Conservation (phyloP, 169 alveolate species). For the Babesia bigemina region DNA sequence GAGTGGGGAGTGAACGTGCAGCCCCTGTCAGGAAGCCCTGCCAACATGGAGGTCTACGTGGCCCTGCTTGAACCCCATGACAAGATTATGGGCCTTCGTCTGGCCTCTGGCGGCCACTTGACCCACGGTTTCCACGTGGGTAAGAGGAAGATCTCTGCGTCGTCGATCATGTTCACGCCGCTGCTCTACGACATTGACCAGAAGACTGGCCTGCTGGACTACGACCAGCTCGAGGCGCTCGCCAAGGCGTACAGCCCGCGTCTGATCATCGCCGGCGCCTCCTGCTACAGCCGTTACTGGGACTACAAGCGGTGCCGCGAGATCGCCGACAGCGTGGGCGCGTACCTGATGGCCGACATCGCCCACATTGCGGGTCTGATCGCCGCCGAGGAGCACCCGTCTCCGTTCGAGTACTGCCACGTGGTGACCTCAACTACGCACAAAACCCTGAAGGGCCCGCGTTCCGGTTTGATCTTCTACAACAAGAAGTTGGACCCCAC, state of each 20-base stretch:
- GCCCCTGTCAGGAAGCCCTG: slow-evolving; percentile 96
- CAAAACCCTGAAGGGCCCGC: slow-evolving; percentile 95
- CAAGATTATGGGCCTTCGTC: slow-evolving; percentile 95
- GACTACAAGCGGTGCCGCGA: slow-evolving; percentile 87
- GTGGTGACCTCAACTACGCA: slow-evolving; percentile 98
- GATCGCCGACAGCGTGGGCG: slow-evolving; percentile 94
- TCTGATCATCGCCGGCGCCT: slow-evolving; percentile 77
- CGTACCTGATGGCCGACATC: slow-evolving; percentile 95
- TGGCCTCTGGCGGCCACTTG: slow-evolving; percentile 96
- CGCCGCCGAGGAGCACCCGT: slow-evolving; percentile 89
- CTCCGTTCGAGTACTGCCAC: slow-evolving; percentile 91
- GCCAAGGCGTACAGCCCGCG: slow-evolving; percentile 84
- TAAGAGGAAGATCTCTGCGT: slow-evolving; percentile 90
- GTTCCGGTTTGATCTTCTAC: slow-evolving; percentile 92
- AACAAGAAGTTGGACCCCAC: slow-evolving; percentile 83
- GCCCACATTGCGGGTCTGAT: slow-evolving; percentile 96
- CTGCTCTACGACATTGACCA: slow-evolving; percentile 88
- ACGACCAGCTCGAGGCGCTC: slow-evolving; percentile 86
- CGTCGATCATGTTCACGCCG: slow-evolving; percentile 92
- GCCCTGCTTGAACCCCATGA: slow-evolving; percentile 94
- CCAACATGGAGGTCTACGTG: slow-evolving; percentile 94
- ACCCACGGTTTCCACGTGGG: slow-evolving; percentile 91
- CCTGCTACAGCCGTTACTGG: slow-evolving; percentile 80
- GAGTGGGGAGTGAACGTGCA: slow-evolving; percentile 98
- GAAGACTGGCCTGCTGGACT: slow-evolving; percentile 91